Percentiles rank a stretch among this genome's conserved stretches.
Conservation (phyloP, 495 filamentous ascomycete genomes). For the Penicillium herquei region DNA sequence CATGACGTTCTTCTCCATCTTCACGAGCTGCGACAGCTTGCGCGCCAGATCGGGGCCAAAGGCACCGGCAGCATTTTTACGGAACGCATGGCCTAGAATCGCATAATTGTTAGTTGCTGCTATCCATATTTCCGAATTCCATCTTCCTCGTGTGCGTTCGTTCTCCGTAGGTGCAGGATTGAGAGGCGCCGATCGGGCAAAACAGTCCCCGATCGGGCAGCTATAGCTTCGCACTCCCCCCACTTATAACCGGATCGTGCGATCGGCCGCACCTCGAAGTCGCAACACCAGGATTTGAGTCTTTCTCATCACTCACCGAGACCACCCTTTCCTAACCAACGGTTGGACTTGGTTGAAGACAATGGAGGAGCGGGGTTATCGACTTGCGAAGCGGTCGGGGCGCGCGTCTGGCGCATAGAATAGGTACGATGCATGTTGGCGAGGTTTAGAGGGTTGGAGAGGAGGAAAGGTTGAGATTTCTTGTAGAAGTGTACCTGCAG, state of each 20-base stretch:
- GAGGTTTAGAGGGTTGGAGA: neutral
- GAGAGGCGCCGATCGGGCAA: slow-evolving; percentile 5
- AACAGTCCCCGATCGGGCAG: slow-evolving; percentile 22
- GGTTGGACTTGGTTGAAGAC: slow-evolving; percentile 83
- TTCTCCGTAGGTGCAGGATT: too few species aligned
- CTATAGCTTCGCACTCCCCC: neutral
- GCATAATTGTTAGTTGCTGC: slow-evolving; percentile 27
- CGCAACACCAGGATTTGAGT: neutral
- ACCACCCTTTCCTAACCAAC: slow-evolving; percentile 81
- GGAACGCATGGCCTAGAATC: slow-evolving; percentile 81
- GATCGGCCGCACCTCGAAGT: neutral
- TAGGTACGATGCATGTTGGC: slow-evolving; percentile 91
- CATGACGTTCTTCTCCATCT: slow-evolving; percentile 99
- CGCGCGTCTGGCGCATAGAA: slow-evolving; percentile 94
- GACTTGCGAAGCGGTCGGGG: slow-evolving; percentile 83
- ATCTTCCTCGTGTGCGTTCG: neutral
- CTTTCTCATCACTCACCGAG: slow-evolving; percentile 60
- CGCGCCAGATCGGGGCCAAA: slow-evolving; percentile 96
- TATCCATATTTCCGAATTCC: neutral
- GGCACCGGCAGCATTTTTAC: slow-evolving; percentile 84
- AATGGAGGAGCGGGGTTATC: slow-evolving; percentile 92
- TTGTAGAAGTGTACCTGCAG: slow-evolving; percentile 17
- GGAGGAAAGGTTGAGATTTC: slow-evolving; percentile 3
- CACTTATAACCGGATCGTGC: neutral
- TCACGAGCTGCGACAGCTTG: slow-evolving; percentile 95